Conservation (phyloP, 768 basidiomycete genomes). For the Pleurotus salmoneostramineus region DNA sequence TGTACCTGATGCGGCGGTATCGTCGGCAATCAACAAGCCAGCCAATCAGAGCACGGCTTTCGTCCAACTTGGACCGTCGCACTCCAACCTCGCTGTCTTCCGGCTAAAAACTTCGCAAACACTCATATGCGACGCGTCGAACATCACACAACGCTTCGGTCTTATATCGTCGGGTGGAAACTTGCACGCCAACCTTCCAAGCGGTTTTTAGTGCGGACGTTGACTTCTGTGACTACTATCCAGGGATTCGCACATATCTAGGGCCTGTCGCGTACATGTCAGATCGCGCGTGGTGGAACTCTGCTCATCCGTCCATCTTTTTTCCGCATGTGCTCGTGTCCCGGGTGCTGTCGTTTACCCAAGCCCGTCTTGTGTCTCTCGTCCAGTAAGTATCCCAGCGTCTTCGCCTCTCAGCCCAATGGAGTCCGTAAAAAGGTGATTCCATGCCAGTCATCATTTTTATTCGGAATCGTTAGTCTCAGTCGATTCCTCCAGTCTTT, state of each 20-base stretch:
- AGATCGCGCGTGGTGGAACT: neutral
- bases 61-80: neutral
- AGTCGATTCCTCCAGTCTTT: neutral
- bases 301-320: neutral
- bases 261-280: neutral
- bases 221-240: neutral
- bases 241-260: neutral
- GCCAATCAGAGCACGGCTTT: neutral
- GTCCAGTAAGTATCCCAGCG: neutral
- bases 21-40: neutral
- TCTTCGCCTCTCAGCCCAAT: neutral
- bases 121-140: neutral
- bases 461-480: neutral
- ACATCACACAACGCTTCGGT: neutral
- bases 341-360: neutral
- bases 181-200: neutral
- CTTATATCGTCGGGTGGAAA: neutral
- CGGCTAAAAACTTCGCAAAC: neutral
- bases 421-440: neutral
- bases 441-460: neutral
- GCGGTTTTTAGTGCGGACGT: neutral
- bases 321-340: neutral
- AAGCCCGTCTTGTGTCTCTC: neutral
- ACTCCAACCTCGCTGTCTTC: neutral
- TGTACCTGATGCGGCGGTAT: conserved; percentile 6